These are phyloP conservation scores for Datura wrightii DNA, from an alignment of 257 asterid genomes.

Conservation along the genomic window DNA sequence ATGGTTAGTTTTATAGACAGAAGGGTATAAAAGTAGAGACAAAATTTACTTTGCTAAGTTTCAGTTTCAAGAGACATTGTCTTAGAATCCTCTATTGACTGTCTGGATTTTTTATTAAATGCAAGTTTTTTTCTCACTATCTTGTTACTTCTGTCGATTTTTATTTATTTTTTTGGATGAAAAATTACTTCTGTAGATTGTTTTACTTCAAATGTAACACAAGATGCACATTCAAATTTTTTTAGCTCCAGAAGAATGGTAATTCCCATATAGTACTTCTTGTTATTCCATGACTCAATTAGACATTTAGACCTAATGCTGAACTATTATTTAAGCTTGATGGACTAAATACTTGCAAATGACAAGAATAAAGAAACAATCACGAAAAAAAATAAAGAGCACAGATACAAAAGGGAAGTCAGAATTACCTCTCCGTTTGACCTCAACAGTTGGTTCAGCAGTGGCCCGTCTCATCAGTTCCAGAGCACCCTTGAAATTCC, in stretches of 20 bases:
- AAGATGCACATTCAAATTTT: not conserved
- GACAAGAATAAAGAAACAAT: not conserved
- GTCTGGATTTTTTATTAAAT: not conserved
- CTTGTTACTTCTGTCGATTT: not conserved
- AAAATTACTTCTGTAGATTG: not conserved
- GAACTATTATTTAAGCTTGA: conserved; percentile 8
- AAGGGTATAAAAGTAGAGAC: not conserved
- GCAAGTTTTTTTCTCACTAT: not conserved
- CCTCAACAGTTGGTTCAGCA: conserved; percentile 96
- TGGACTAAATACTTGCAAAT: not conserved
- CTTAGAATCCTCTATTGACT: not conserved
- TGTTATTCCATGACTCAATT: not conserved
- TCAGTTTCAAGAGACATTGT: not conserved
- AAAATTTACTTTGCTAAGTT: not conserved
- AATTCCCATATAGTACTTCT: not conserved
- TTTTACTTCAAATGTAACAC: conserved; percentile 16
- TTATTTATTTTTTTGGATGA: not conserved
- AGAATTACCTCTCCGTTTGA: conserved; percentile 89
- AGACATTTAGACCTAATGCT: not conserved
- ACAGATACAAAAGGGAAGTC: not conserved
- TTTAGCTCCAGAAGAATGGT: not conserved
- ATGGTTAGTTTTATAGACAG: not conserved
- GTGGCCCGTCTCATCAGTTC: conserved; percentile 97
- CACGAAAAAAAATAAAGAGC: not conserved
- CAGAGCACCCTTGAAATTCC: conserved; percentile 86